phyloP scores from a whole-genome alignment of 2,329 filamentous ascomycete species.

The Ilyonectria sp. region DNA sequence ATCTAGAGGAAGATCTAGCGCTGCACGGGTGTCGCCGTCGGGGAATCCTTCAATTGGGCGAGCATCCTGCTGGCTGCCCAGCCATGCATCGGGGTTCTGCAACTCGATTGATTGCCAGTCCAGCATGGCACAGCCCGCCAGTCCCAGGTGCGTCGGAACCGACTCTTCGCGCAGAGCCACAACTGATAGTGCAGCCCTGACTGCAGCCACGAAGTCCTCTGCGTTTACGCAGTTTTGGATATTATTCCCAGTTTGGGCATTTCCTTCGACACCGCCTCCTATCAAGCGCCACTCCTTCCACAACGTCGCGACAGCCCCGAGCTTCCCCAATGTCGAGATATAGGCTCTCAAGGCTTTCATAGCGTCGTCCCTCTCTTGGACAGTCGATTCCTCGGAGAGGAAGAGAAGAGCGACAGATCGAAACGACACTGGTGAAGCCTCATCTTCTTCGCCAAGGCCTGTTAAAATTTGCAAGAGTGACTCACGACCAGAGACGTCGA shows the following conservation, averaged over 20 bases:
- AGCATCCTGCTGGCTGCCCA: conserved; percentile 27
- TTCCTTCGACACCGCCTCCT: conserved; percentile 15
- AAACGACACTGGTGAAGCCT: conserved; percentile 44
- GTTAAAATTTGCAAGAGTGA: conserved; percentile 49
- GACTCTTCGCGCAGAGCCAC: conserved; percentile 33
- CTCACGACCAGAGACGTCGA: conserved; percentile 40
- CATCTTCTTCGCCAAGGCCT: conserved; percentile 44
- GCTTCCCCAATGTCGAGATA: conserved; percentile 48
- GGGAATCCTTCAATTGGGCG: conserved; percentile 20
- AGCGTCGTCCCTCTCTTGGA: conserved; percentile 9
- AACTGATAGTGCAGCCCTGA: conserved; percentile 35
- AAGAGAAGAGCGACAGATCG: conserved; percentile 39
- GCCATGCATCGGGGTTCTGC: conserved; percentile 33
- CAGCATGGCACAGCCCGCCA: conserved; percentile 39
- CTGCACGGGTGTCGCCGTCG: conserved; percentile 34
- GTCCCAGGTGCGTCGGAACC: conserved; percentile 33
- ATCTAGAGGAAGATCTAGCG: conserved; percentile 36
- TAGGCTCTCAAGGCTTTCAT: conserved; percentile 46
- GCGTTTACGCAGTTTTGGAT: conserved; percentile 6
- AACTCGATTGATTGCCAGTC: conserved; percentile 38
- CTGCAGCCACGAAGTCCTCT: conserved; percentile 38
- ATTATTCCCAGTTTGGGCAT: conserved; percentile 7
- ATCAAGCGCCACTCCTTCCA: conserved; percentile 50
- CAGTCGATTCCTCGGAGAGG: conserved; percentile 23
- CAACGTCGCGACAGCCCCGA: conserved; percentile 51